Evolutionary conservation across 1,139 yeast species (phyloP), one percentile per base, ranked within the genome.

Genomic region (Debaryomycetaceae sp.): DNA sequence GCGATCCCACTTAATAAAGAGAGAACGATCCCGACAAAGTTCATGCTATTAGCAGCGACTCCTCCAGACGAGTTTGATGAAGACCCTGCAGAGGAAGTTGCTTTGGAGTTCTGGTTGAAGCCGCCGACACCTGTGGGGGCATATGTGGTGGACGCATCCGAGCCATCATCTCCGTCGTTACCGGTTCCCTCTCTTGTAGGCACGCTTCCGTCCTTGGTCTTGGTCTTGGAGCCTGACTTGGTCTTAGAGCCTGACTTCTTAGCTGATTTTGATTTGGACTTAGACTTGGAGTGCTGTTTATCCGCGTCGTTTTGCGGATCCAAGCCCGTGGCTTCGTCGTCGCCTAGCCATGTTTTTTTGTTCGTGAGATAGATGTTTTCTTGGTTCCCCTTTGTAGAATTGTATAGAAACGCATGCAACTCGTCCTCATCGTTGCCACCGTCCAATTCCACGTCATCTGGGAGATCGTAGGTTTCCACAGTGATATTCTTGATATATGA

Each of bases 391-490:
- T 73, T 75, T 13, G 75, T 65, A 45, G 63, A 60, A 52, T 77
- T 76, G 68, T 70, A 87, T 31, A 73, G 59, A 63, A 80, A 88
- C 0, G 92, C 77, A 45, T 64, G 52, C 44, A 56, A 63, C 32
- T 55, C 55, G 14, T 50, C 50, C 6, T 46, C 62, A 37, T 75
- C 58, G 44, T 84, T 83, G 22, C 50, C 46, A 28, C 70, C 70
- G 31, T 48, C 55, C 33, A 56, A 50, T 39, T 55, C 54, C 31
- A 63, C 59, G 36, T 65, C 73, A 14, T 68, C 54, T 14, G 96
- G 96, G 31, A 86, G 73, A 52, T 77, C 88, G 61, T 86, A 84
- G 52, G 95, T 77, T 34, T 78, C 73, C 37, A 88, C 74, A 9
- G 74, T 66, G 30, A 87, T 68, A 37, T 76, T 74, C 53, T 82